Percentiles rank a stretch among this genome's conserved stretches.
phyloP scores from a whole-genome alignment of 1,284 basidiomycete species.

The Fomitopsis pinicola region DNA sequence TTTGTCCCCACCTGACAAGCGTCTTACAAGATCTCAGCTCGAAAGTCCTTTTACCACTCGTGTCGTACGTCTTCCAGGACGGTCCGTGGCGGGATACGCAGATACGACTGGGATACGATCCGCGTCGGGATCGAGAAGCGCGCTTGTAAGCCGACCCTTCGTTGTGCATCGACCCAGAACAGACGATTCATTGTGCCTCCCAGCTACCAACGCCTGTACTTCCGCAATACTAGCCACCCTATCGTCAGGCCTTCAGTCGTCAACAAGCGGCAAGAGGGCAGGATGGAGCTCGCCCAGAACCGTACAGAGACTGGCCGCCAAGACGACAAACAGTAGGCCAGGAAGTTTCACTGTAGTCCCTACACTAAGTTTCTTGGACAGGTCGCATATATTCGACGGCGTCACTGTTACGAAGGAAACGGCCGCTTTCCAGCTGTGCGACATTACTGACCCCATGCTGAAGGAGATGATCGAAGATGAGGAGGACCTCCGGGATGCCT shows the following conservation, averaged over 20 bases:
- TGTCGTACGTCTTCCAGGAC: slow-evolving; percentile 87
- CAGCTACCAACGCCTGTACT: slow-evolving; percentile 83
- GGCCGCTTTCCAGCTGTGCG: slow-evolving; percentile 90
- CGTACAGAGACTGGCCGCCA: slow-evolving; percentile 18
- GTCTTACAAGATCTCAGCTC: slow-evolving; percentile 41
- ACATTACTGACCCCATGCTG: slow-evolving; percentile 84
- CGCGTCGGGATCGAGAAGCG: slow-evolving; percentile 64
- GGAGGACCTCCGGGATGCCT: slow-evolving; percentile 60
- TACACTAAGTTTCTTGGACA: slow-evolving; percentile 15
- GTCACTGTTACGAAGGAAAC: slow-evolving; percentile 72
- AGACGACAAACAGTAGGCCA: slow-evolving; percentile 23
- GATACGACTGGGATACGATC: slow-evolving; percentile 88
- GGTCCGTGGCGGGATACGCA: slow-evolving; percentile 93
- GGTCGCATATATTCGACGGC: slow-evolving; percentile 90
- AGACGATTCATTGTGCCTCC: slow-evolving; percentile 1
- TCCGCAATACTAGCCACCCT: slow-evolving; percentile 77
- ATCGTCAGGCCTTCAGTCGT: slow-evolving; percentile 69
- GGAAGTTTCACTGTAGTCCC: not conserved
- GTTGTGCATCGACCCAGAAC: slow-evolving; percentile 6
- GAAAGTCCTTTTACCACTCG: slow-evolving; percentile 64
- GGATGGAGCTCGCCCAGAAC: slow-evolving; percentile 24
- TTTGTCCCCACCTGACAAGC: not conserved
- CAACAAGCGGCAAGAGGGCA: slow-evolving; percentile 56
- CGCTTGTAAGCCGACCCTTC: slow-evolving; percentile 57
- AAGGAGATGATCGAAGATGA: slow-evolving; percentile 75